Conservation (phyloP, 106 monocot genomes). For the Allium sativum region DNA sequence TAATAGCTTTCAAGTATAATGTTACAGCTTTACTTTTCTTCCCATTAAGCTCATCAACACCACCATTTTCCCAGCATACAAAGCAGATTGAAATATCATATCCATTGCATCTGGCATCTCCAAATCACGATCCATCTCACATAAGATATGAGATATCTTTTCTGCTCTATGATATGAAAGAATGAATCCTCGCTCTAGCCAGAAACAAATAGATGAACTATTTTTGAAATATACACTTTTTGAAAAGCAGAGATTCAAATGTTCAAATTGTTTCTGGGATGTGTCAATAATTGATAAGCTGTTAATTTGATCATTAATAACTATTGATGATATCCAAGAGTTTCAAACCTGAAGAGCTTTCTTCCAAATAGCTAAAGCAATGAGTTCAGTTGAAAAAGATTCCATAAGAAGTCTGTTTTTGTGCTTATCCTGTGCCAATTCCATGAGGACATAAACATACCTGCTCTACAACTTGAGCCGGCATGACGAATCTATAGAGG, state of each 20-base stretch:
- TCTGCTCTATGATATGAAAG: slow-evolving; percentile 34
- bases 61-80: slow-evolving; percentile 28
- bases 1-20: slow-evolving; percentile 25
- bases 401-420: slow-evolving; percentile 22
- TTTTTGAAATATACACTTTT: slow-evolving; percentile 16
- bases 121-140: slow-evolving; percentile 16
- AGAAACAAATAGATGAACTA: slow-evolving; percentile 12
- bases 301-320: background rate
- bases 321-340: slow-evolving; percentile 8
- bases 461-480: slow-evolving; percentile 18
- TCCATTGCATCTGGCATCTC: slow-evolving; percentile 42
- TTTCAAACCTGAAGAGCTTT: slow-evolving; percentile 25
- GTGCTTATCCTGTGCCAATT: slow-evolving; percentile 23
- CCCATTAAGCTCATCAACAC: slow-evolving; percentile 21
- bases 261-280: background rate
- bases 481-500: slow-evolving; percentile 7
- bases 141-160: slow-evolving; percentile 17
- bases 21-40: slow-evolving; percentile 4
- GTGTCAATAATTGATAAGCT: background rate
- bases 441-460: slow-evolving; percentile 14
- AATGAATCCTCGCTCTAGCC: slow-evolving; percentile 25
- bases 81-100: slow-evolving; percentile 27
- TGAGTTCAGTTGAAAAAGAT: slow-evolving; percentile 34
- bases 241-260: background rate
- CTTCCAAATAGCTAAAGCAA: slow-evolving; percentile 33